A percentile compares a stretch with the other conserved stretches of the same genome.
Evolutionary conservation across 495 filamentous ascomycete species (phyloP).

Genomic region (Aspergillus panamensis): DNA sequence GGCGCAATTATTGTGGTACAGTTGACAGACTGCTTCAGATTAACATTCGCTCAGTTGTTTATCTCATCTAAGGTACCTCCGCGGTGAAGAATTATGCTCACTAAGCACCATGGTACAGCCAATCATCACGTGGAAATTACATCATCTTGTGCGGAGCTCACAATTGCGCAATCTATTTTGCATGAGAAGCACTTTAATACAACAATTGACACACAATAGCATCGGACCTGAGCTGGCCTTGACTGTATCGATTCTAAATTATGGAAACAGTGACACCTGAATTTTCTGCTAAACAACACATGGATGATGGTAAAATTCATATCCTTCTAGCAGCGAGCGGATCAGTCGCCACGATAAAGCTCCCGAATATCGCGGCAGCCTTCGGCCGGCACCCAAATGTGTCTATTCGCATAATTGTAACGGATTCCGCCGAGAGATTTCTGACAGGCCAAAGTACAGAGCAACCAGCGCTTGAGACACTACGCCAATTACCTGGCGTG

Average conservation of each 20-base stretch:
- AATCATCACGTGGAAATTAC: conserved; percentile 9
- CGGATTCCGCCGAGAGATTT: conserved; percentile 66
- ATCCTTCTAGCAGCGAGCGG: conserved; percentile 75
- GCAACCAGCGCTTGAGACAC: conserved; percentile 57
- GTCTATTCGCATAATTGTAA: conserved; percentile 76
- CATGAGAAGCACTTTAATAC: neutral
- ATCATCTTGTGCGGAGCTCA: neutral
- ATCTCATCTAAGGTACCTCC: neutral
- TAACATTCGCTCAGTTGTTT: neutral
- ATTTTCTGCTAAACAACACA: conserved; percentile 32
- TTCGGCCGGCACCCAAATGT: conserved; percentile 54
- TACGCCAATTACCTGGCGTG: conserved; percentile 54
- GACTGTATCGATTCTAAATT: neutral
- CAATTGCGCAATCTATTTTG: neutral
- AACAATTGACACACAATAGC: neutral
- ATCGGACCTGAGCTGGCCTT: neutral
- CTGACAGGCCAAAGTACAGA: conserved; percentile 64
- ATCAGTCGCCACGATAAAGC: conserved; percentile 86
- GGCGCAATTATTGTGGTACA: neutral
- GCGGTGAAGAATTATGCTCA: conserved; percentile 1
- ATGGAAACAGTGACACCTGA: conserved; percentile 4
- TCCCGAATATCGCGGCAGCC: conserved; percentile 64
- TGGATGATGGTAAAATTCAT: conserved; percentile 64
- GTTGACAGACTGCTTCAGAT: neutral
- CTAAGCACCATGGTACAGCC: neutral